These are phyloP conservation scores for Azolla pinnata DNA, from an alignment of 75 land plant species.

Conservation along the genomic window DNA sequence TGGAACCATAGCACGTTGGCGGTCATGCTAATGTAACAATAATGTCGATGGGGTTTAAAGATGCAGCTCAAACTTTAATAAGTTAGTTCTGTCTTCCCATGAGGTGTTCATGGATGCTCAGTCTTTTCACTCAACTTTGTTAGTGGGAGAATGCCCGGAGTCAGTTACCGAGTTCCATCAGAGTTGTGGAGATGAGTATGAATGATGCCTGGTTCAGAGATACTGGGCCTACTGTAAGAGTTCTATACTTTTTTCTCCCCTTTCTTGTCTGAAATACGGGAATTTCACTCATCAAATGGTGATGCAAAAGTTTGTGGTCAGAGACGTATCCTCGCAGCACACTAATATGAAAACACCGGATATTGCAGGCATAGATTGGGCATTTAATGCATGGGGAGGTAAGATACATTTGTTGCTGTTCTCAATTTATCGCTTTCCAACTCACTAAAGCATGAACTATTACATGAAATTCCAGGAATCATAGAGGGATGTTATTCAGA, in stretches of 20 bases:
- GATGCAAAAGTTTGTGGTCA: conserved; percentile 56
- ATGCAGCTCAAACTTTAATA: too few relatives aligned
- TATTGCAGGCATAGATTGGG: conserved; percentile 87
- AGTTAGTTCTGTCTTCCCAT: background rate
- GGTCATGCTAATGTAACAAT: too few relatives aligned
- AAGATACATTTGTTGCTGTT: conserved; percentile 8
- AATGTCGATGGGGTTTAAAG: too few relatives aligned
- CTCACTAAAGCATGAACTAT: background rate
- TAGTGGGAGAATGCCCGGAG: conserved; percentile 76
- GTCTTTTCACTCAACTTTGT: background rate
- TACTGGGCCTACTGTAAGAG: conserved; percentile 86
- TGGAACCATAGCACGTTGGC: too few relatives aligned
- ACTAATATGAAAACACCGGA: conserved; percentile 6
- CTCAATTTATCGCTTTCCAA: conserved; percentile 1
- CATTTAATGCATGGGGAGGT: conserved; percentile 97
- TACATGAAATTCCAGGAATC: conserved; percentile 23
- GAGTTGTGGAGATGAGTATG: conserved; percentile 90
- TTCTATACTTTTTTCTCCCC: too few relatives aligned
- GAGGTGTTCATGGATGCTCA: background rate
- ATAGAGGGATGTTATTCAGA: conserved; percentile 63
- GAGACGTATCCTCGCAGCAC: conserved; percentile 12
- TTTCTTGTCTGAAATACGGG: too few relatives aligned
- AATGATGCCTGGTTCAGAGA: conserved; percentile 98
- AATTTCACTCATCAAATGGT: too few relatives aligned
- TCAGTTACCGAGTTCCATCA: conserved; percentile 42